Conservation (phyloP, 805 yeast genomes). For the Blastobotrys chiropterorum region DNA sequence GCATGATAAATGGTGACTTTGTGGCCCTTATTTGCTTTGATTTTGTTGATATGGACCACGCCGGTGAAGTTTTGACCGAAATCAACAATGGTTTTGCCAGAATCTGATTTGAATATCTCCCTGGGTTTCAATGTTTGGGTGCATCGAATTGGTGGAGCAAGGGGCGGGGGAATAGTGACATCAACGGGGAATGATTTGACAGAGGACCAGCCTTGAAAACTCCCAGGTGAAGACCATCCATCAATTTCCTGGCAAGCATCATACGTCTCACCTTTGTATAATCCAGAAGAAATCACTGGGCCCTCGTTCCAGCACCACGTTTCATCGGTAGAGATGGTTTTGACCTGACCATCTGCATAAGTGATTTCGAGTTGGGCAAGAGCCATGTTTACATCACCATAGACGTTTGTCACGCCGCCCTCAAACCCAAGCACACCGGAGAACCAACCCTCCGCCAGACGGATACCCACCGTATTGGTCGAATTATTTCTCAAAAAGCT, state of each 20-base stretch:
- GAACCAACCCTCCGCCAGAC: conserved; percentile 28
- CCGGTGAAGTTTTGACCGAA: conserved; percentile 27
- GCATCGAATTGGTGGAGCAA: conserved; percentile 16
- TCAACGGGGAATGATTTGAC: background rate
- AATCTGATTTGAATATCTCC: conserved; percentile 15
- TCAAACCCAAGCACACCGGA: conserved; percentile 25
- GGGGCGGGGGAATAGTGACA: conserved; percentile 10
- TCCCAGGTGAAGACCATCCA: conserved; percentile 15
- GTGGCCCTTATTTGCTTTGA: conserved; percentile 20
- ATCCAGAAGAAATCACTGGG: conserved; percentile 20
- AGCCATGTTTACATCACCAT: conserved; percentile 20
- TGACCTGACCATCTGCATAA: conserved; percentile 16
- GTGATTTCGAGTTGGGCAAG: conserved; percentile 19
- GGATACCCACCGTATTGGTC: conserved; percentile 19
- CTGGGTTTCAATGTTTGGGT: conserved; percentile 17
- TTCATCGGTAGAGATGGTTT: conserved; percentile 17
- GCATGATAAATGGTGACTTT: conserved; percentile 20
- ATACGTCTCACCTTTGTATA: conserved; percentile 26
- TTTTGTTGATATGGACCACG: conserved; percentile 16
- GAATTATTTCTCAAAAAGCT: conserved; percentile 8
- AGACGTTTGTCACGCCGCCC: conserved; percentile 23
- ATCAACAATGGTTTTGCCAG: conserved; percentile 24
- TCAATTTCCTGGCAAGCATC: conserved; percentile 20
- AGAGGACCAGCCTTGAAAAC: background rate
- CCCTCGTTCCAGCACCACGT: conserved; percentile 21